Base-by-base conservation (phyloP, 179 eudicot species). In the Gypsophila paniculata region DNA sequence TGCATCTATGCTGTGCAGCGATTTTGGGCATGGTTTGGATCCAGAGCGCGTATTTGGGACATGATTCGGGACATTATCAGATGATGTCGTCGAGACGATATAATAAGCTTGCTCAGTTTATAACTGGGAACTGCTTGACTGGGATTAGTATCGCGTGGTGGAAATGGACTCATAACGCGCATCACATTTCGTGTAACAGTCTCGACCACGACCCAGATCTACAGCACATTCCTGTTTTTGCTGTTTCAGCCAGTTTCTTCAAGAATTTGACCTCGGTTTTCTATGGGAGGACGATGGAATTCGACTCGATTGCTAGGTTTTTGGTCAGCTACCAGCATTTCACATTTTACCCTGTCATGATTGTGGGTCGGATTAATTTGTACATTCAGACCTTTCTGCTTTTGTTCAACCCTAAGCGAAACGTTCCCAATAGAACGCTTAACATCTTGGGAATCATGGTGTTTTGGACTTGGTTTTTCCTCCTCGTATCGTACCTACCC, bases 191-290 rank as follows among this genome's bases (percentile, higher is more conserved):
- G 2, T 80, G 85, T 64, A 91, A 91, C 61, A 89, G 95, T 44
- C 82, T 91, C 0, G 95, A 91, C 9, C 69, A 89, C 51, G 95
- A 91, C 73, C 97, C 97, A 2, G 97, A 91, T 72, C 88, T 91
- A 21, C 97, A 91, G 19, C 97, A 91, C 51, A 68, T 91, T 8
- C 97, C 97, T 0, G 81, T 91, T 15, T 82, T 91, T 32, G 97
- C 97, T 0, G 97, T 91, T 2, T 91, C 97, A 0, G 13, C 85
- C 0, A 69, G 57, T 9, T 66, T 91, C 1, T 91, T 89, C 63
- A 6, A 78, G 8, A 81, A 84, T 11, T 8, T 86, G 18, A 79
- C 78, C 0, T 91, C 97, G 0, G 13, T 8, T 1, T 91, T 91
- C 57, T 91, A 91, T 72, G 88, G 82, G 0, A 78, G 97, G 52